Percentiles rank a stretch among this genome's conserved stretches.
Evolutionary conservation across 2,329 filamentous ascomycete genomes (phyloP).

Genomic region (Fonsecaea pugnacius): DNA sequence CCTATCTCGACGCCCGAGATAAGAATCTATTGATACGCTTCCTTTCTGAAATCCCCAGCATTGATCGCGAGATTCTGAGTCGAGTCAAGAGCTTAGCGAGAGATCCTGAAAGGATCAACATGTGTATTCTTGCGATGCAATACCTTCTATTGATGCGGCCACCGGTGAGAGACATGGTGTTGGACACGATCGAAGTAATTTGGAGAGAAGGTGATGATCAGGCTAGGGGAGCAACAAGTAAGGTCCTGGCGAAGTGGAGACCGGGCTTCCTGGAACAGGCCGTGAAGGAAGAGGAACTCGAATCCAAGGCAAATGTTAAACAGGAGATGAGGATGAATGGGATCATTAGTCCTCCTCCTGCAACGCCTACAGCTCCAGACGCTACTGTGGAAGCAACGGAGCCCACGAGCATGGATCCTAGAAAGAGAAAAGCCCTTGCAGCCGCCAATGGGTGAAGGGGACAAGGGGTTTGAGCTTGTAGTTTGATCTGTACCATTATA

Average conservation of each 20-base stretch:
- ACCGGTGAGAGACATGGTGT: constrained; percentile 60
- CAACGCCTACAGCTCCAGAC: not conserved
- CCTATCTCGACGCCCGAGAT: constrained; percentile 89
- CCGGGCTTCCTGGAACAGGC: constrained; percentile 44
- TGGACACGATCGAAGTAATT: constrained; percentile 63
- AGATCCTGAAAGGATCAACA: constrained; percentile 65
- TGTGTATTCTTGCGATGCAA: constrained; percentile 63
- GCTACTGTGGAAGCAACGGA: not conserved
- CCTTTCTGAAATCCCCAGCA: constrained; percentile 83
- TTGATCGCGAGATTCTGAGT: constrained; percentile 72
- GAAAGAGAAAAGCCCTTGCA: constrained; percentile 20
- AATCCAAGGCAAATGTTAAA: constrained; percentile 1
- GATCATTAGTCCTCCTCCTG: constrained; percentile 14
- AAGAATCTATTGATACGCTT: constrained; percentile 82
- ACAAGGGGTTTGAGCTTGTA: not conserved
- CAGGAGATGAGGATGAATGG: constrained; percentile 23
- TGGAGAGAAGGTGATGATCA: constrained; percentile 59
- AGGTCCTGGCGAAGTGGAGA: constrained; percentile 61
- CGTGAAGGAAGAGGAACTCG: constrained; percentile 29
- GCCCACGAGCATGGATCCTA: constrained; percentile 12
- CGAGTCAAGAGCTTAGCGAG: constrained; percentile 68
- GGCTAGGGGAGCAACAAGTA: constrained; percentile 54
- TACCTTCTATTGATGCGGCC: constrained; percentile 65
- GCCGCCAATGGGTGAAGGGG: constrained; percentile 17
- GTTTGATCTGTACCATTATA: not conserved